A percentile compares a stretch with the other conserved stretches of the same genome.
Conservation (phyloP, 2,329 filamentous ascomycete genomes). For the Proliferodiscus dingleyae region DNA sequence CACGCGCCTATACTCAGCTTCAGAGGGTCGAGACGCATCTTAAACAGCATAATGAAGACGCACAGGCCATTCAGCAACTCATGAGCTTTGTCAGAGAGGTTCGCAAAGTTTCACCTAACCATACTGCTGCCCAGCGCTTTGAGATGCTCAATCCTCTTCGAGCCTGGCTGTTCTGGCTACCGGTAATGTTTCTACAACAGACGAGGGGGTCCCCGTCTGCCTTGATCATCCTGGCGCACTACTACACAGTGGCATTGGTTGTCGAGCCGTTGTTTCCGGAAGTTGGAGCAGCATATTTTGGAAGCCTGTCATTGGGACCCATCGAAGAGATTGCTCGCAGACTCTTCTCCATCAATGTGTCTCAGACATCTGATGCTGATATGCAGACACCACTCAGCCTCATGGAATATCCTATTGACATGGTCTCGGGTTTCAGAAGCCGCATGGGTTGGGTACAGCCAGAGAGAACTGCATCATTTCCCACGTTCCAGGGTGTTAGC, state of each 20-base stretch:
- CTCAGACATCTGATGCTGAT: constrained; percentile 51
- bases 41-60: constrained; percentile 64
- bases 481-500: constrained; percentile 53
- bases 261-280: constrained; percentile 90
- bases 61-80: constrained; percentile 63
- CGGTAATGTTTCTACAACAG: constrained; percentile 74
- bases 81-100: constrained; percentile 69
- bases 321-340: constrained; percentile 82
- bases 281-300: constrained; percentile 84
- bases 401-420: constrained; percentile 69
- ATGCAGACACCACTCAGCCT: constrained; percentile 58
- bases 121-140: constrained; percentile 79
- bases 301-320: constrained; percentile 70
- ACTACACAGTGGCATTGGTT: constrained; percentile 82
- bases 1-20: constrained; percentile 62
- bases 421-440: constrained; percentile 62
- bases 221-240: constrained; percentile 80
- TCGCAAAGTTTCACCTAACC: constrained; percentile 63
- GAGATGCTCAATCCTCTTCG: constrained; percentile 82
- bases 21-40: constrained; percentile 64
- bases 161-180: constrained; percentile 95
- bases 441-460: constrained; percentile 65
- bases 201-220: constrained; percentile 71
- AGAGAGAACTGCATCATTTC: constrained; percentile 54
- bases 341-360: constrained; percentile 63